Conservation (phyloP, 306 rosid genomes). For the Alnus glutinosa region DNA sequence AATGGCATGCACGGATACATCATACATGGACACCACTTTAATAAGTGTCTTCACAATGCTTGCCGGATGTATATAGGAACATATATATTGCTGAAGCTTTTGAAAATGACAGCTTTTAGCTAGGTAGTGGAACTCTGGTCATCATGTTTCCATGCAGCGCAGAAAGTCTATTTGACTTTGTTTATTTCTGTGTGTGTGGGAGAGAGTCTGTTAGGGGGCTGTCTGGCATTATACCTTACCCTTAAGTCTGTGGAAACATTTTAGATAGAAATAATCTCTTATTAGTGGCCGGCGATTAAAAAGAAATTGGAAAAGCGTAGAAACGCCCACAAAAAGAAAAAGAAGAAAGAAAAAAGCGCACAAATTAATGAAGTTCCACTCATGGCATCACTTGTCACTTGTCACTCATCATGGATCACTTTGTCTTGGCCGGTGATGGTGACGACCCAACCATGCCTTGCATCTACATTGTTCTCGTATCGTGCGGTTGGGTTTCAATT, state of each 20-base stretch:
- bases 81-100: neutral
- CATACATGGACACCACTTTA: neutral
- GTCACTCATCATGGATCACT: neutral
- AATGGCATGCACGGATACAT: neutral
- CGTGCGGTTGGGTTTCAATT: slow-evolving; percentile 37
- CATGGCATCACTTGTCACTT: neutral
- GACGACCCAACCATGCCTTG: slow-evolving; percentile 45
- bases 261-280: too few relatives aligned
- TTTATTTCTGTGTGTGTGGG: neutral
- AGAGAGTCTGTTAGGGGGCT: too few relatives aligned
- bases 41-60: neutral
- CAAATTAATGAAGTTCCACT: neutral
- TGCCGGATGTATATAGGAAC: neutral
- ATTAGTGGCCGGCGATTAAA: too few relatives aligned
- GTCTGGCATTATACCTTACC: too few relatives aligned
- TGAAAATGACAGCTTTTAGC: neutral
- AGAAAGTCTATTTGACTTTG: neutral
- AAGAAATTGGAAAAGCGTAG: too few relatives aligned
- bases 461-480: slow-evolving; percentile 16
- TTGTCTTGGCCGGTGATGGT: slow-evolving; percentile 30
- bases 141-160: neutral
- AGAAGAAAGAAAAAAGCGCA: neutral
- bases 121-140: neutral
- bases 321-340: neutral
- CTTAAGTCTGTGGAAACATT: neutral